A percentile compares a stretch with the other conserved stretches of the same genome.
phyloP scores from a whole-genome alignment of 2,329 filamentous ascomycete genomes.

The Alternaria brassicicola region DNA sequence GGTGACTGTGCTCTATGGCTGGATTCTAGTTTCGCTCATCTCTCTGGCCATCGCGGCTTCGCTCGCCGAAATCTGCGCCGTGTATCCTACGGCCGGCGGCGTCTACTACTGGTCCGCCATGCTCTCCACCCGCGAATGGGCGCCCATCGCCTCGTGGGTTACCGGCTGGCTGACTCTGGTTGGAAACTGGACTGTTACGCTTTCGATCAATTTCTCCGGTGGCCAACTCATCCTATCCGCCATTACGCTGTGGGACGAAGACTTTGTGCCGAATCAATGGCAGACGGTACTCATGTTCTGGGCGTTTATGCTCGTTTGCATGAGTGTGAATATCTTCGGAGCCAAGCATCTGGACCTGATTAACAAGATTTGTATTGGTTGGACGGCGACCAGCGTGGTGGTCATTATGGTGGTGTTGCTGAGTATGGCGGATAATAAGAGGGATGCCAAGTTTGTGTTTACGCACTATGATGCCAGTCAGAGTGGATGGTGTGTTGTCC shows the following conservation, averaged over 20 bases:
- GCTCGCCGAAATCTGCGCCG: constrained; percentile 76
- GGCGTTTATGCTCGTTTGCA: constrained; percentile 71
- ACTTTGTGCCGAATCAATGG: constrained; percentile 70
- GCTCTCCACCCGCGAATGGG: constrained; percentile 68
- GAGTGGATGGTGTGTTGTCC: constrained; percentile 63
- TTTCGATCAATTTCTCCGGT: constrained; percentile 72
- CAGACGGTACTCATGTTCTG: constrained; percentile 75
- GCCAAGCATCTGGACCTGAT: constrained; percentile 69
- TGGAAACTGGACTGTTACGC: constrained; percentile 73
- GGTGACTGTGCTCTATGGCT: constrained; percentile 74
- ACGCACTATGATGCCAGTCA: constrained; percentile 68
- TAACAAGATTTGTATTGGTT: constrained; percentile 76
- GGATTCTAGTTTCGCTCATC: constrained; percentile 69
- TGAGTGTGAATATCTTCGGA: constrained; percentile 68
- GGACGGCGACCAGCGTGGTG: constrained; percentile 69
- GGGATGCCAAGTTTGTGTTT: constrained; percentile 70
- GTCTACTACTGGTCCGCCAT: constrained; percentile 75
- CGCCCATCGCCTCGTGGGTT: constrained; percentile 70
- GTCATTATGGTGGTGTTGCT: constrained; percentile 72
- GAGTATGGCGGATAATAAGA: constrained; percentile 63
- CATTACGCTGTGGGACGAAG: constrained; percentile 72
- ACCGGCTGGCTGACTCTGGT: constrained; percentile 75
- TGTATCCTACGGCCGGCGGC: constrained; percentile 77
- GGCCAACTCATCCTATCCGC: constrained; percentile 67
- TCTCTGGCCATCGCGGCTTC: constrained; percentile 71